Conservation (phyloP, 768 basidiomycete genomes). For the Trichaptum fuscoviolaceum region DNA sequence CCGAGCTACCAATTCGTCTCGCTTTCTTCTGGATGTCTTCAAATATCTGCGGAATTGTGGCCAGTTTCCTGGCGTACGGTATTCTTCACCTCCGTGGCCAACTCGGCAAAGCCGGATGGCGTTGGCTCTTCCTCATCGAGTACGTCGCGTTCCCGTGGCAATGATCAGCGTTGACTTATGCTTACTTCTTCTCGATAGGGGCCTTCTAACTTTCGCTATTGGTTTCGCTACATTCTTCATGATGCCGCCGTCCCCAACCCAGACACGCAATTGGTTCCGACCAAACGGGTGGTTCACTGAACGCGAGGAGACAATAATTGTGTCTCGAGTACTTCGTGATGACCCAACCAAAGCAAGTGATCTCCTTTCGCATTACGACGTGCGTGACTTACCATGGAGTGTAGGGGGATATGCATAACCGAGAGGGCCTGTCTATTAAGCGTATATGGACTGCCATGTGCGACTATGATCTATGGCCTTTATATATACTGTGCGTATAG, state of each 20-base stretch:
- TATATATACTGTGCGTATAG: slow-evolving; percentile 45
- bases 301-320: slow-evolving; percentile 55
- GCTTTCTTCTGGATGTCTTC: slow-evolving; percentile 52
- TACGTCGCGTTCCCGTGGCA: slow-evolving; percentile 11
- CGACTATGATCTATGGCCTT: slow-evolving; percentile 64
- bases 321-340: slow-evolving; percentile 56
- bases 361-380: background rate
- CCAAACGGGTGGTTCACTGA: slow-evolving; percentile 62
- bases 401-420: slow-evolving; percentile 66
- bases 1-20: slow-evolving; percentile 51
- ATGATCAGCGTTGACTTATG: background rate
- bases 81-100: slow-evolving; percentile 54
- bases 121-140: slow-evolving; percentile 60
- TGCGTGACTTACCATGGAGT: background rate
- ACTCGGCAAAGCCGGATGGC: slow-evolving; percentile 47
- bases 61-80: slow-evolving; percentile 56
- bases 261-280: slow-evolving; percentile 52
- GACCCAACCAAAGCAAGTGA: slow-evolving; percentile 35
- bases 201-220: slow-evolving; percentile 45
- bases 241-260: slow-evolving; percentile 57
- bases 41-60: slow-evolving; percentile 40
- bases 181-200: slow-evolving; percentile 23
- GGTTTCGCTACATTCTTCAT: slow-evolving; percentile 51
- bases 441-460: slow-evolving; percentile 48
- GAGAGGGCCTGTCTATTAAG: slow-evolving; percentile 47